Conservation (phyloP, 2,329 filamentous ascomycete species). For the Ophiostoma pallidulum region DNA sequence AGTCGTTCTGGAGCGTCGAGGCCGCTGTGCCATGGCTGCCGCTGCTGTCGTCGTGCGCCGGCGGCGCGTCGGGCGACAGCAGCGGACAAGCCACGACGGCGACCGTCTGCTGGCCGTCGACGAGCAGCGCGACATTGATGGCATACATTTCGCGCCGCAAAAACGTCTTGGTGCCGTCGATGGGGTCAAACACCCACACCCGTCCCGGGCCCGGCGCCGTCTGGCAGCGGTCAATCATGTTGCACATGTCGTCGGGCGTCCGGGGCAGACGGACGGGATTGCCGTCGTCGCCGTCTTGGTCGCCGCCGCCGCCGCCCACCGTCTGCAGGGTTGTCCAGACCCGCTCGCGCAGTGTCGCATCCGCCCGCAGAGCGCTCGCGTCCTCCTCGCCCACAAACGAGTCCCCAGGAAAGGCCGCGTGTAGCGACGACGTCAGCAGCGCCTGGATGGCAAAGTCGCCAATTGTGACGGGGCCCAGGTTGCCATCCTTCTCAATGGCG, state of each 20-base stretch:
- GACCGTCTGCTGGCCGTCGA: slow-evolving; percentile 40
- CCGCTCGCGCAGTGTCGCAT: slow-evolving; percentile 32
- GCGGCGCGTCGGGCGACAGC: slow-evolving; percentile 28
- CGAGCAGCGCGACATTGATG: slow-evolving; percentile 45
- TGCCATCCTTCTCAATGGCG: slow-evolving; percentile 42
- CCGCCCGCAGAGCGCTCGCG: slow-evolving; percentile 35
- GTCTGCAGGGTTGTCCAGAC: slow-evolving; percentile 42
- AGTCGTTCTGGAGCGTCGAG: slow-evolving; percentile 32
- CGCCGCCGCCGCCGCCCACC: too few species aligned
- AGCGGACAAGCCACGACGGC: slow-evolving; percentile 39
- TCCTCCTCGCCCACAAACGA: slow-evolving; percentile 48
- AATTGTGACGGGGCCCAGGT: slow-evolving; percentile 45
- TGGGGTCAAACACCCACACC: slow-evolving; percentile 52
- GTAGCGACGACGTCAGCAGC: slow-evolving; percentile 41
- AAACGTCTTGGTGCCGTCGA: slow-evolving; percentile 51
- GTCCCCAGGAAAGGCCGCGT: slow-evolving; percentile 41
- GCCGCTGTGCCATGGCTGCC: too few species aligned
- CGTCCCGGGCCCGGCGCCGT: slow-evolving; percentile 31
- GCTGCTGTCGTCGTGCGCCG: slow-evolving; percentile 31
- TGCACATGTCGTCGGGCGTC: slow-evolving; percentile 37
- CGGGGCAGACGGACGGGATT: slow-evolving; percentile 23
- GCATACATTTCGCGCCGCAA: slow-evolving; percentile 45
- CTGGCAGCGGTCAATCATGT: slow-evolving; percentile 42
- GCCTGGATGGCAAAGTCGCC: slow-evolving; percentile 53
- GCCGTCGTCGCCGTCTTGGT: slow-evolving; percentile 21